These are phyloP conservation scores for Botrytis tulipae DNA, from an alignment of 2,329 filamentous ascomycete genomes.

Conservation along the genomic window DNA sequence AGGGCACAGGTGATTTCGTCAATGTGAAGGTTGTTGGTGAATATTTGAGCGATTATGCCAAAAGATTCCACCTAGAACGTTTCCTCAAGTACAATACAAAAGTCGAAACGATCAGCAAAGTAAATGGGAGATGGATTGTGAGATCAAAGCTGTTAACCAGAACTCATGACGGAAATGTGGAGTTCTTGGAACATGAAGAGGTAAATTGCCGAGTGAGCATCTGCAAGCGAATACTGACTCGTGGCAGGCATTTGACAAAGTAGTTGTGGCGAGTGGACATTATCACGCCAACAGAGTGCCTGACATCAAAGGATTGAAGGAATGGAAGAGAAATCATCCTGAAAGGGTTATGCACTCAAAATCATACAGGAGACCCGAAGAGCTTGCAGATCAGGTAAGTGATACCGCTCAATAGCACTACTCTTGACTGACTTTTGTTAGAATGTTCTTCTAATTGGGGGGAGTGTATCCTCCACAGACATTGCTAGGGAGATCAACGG, in stretches of 20 bases:
- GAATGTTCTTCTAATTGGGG: constrained; percentile 56
- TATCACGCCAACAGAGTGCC: constrained; percentile 64
- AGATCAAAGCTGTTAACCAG: constrained; percentile 23
- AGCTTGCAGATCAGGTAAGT: constrained; percentile 50
- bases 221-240: background rate
- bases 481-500: constrained; percentile 32
- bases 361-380: constrained; percentile 62
- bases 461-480: constrained; percentile 51
- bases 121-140: constrained; percentile 28
- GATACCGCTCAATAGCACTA: background rate
- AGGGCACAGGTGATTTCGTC: constrained; percentile 32
- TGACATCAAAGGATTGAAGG: constrained; percentile 54
- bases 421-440: background rate
- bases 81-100: constrained; percentile 30
- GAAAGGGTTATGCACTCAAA: constrained; percentile 65
- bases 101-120: constrained; percentile 32
- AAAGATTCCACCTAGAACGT: constrained; percentile 25
- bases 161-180: constrained; percentile 16
- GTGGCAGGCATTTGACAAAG: constrained; percentile 53
- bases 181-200: constrained; percentile 2
- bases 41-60: constrained; percentile 30
- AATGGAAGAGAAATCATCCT: constrained; percentile 55
- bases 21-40: constrained; percentile 29
- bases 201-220: background rate
- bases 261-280: constrained; percentile 66